These are phyloP conservation scores for Malassezia dermatis DNA, from an alignment of 1,284 basidiomycete genomes.

Conservation along the genomic window DNA sequence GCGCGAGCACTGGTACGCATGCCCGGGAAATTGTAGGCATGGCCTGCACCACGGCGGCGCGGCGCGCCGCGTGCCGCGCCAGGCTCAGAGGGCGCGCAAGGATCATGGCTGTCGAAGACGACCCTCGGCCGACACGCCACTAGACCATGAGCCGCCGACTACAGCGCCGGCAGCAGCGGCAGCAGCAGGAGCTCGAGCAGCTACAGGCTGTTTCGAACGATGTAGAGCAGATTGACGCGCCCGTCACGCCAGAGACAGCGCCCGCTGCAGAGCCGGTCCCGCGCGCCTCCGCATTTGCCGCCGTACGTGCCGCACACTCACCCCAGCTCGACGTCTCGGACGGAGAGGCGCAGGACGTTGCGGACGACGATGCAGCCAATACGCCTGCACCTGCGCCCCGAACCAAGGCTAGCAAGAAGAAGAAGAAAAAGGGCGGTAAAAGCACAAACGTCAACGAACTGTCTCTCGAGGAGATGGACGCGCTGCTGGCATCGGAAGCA, in stretches of 20 bases:
- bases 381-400: slow-evolving; percentile 22
- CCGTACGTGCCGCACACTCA: slow-evolving; percentile 6
- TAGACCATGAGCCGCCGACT: slow-evolving; percentile 30
- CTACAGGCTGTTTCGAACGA: slow-evolving; percentile 12
- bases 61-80: not conserved
- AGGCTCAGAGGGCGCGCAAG: not conserved
- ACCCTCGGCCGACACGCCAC: not conserved
- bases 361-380: slow-evolving; percentile 19
- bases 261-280: not conserved
- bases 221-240: not conserved
- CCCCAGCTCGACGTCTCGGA: slow-evolving; percentile 10
- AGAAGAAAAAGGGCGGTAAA: slow-evolving; percentile 17
- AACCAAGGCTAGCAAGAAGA: slow-evolving; percentile 42
- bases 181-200: slow-evolving; percentile 37
- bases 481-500: slow-evolving; percentile 21
- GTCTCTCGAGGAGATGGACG: slow-evolving; percentile 40
- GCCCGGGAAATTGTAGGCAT: not conserved
- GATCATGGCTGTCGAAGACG: not conserved
- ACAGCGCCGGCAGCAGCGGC: slow-evolving; percentile 37
- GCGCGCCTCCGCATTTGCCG: slow-evolving; percentile 23
- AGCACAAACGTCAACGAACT: slow-evolving; percentile 33
- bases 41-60: not conserved
- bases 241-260: not conserved
- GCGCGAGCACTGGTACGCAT: not conserved
- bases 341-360: slow-evolving; percentile 10